A percentile compares a stretch with the other conserved stretches of the same genome.
These are phyloP conservation scores for Calocybe indica DNA, from an alignment of 768 basidiomycete genomes.

Conservation along the genomic window DNA sequence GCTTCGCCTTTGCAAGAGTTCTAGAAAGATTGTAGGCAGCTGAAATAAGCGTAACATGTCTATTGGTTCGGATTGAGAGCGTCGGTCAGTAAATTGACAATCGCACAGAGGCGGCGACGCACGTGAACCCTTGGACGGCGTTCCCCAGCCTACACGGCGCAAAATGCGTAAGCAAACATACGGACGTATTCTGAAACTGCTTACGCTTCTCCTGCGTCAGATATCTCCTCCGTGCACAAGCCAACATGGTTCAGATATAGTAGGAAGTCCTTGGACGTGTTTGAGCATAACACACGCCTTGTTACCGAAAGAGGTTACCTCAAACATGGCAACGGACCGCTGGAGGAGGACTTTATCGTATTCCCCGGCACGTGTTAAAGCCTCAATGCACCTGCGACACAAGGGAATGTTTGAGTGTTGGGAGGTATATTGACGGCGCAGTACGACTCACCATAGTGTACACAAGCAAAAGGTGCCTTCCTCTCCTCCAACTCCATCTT, in stretches of 20 bases:
- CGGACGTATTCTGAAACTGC: conserved; percentile 14
- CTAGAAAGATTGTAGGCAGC: conserved; percentile 81
- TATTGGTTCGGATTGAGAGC: conserved; percentile 15
- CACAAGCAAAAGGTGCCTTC: conserved; percentile 94
- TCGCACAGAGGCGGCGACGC: conserved; percentile 21
- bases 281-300: neutral
- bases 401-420: neutral
- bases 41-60: conserved; percentile 81
- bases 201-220: conserved; percentile 78
- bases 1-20: conserved; percentile 31
- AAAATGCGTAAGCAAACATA: neutral
- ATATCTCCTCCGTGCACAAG: conserved; percentile 82
- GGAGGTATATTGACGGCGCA: neutral
- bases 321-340: conserved; percentile 82
- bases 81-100: no score
- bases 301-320: conserved; percentile 41
- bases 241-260: conserved; percentile 86
- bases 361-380: conserved; percentile 81
- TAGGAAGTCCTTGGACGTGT: conserved; percentile 55
- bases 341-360: conserved; percentile 62
- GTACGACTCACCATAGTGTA: conserved; percentile 57
- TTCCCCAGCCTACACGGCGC: conserved; percentile 59
- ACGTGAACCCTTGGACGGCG: conserved; percentile 89
- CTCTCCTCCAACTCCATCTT: conserved; percentile 93
- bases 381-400: conserved; percentile 70